Evolutionary conservation across 2,329 filamentous ascomycete species (phyloP).

Genomic region (Exutisphaerella laricina): DNA sequence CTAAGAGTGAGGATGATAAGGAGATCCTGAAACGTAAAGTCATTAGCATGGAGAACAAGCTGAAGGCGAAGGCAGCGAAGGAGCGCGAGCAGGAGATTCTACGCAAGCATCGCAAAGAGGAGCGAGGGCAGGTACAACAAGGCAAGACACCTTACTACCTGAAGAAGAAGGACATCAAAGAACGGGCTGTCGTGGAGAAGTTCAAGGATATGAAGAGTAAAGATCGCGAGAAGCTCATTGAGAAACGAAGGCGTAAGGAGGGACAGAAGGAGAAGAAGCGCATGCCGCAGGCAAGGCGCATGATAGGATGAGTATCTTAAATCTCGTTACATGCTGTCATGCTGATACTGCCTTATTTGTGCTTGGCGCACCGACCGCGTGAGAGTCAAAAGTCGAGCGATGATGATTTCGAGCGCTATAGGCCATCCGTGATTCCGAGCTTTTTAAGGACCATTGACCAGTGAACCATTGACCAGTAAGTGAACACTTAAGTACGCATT

Average conservation of each 20-base stretch:
- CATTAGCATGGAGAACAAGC: constrained; percentile 70
- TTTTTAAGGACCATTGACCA: too few relatives aligned
- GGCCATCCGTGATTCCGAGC: too few relatives aligned
- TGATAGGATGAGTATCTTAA: constrained; percentile 14
- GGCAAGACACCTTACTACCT: constrained; percentile 92
- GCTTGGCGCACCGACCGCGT: too few relatives aligned
- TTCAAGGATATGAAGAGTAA: constrained; percentile 79
- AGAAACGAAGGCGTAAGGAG: constrained; percentile 84
- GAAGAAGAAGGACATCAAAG: constrained; percentile 87
- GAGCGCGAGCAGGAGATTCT: constrained; percentile 65
- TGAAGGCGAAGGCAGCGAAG: constrained; percentile 64
- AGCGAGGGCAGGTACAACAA: constrained; percentile 77
- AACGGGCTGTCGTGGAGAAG: constrained; percentile 69
- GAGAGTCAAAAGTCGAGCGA: too few relatives aligned
- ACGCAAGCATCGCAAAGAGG: constrained; percentile 69
- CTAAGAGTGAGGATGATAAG: constrained; percentile 60
- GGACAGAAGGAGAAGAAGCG: constrained; percentile 72
- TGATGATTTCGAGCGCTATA: too few relatives aligned
- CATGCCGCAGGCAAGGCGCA: constrained; percentile 42
- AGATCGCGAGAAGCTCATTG: constrained; percentile 77
- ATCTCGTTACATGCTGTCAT: too few relatives aligned
- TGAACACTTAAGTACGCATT: too few relatives aligned
- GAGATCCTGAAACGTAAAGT: constrained; percentile 68
- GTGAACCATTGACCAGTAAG: too few relatives aligned
- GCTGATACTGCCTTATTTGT: too few relatives aligned